Evolutionary conservation across 2,329 filamentous ascomycete genomes (phyloP).

Genomic region (Cercospora beticola): DNA sequence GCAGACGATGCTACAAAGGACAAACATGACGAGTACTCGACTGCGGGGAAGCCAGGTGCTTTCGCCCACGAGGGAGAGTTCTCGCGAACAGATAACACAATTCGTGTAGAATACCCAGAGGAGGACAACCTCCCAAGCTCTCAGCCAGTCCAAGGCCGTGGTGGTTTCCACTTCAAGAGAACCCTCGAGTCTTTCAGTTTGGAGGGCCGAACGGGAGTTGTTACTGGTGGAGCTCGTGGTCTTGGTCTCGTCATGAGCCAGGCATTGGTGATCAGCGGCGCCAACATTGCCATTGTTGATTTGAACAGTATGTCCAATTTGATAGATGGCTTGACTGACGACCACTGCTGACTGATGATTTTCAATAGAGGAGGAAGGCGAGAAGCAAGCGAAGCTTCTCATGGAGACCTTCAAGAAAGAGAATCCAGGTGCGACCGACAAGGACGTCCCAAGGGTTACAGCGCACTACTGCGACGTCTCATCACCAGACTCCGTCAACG

Average conservation of each 20-base stretch:
- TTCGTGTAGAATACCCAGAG: slow-evolving; percentile 75
- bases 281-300: slow-evolving; percentile 88
- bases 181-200: slow-evolving; percentile 85
- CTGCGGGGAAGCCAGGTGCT: slow-evolving; percentile 38
- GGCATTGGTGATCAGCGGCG: slow-evolving; percentile 82
- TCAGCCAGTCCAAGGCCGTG: slow-evolving; percentile 69
- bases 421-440: slow-evolving; percentile 70
- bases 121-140: slow-evolving; percentile 75
- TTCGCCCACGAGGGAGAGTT: slow-evolving; percentile 62
- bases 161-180: slow-evolving; percentile 78
- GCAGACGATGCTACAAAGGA: slow-evolving; percentile 33
- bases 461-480: slow-evolving; percentile 89
- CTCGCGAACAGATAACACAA: slow-evolving; percentile 75
- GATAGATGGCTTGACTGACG: too few species aligned
- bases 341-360: not conserved
- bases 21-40: slow-evolving; percentile 35
- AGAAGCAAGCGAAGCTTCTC: slow-evolving; percentile 71
- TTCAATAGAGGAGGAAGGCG: slow-evolving; percentile 74
- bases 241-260: slow-evolving; percentile 91
- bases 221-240: slow-evolving; percentile 88
- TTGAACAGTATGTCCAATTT: slow-evolving; percentile 66
- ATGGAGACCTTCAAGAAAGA: slow-evolving; percentile 74
- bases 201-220: slow-evolving; percentile 76
- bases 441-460: slow-evolving; percentile 70
- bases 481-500: slow-evolving; percentile 72